Evolutionary conservation across 768 basidiomycete genomes (phyloP).

Genomic region (Amanita thiersii): DNA sequence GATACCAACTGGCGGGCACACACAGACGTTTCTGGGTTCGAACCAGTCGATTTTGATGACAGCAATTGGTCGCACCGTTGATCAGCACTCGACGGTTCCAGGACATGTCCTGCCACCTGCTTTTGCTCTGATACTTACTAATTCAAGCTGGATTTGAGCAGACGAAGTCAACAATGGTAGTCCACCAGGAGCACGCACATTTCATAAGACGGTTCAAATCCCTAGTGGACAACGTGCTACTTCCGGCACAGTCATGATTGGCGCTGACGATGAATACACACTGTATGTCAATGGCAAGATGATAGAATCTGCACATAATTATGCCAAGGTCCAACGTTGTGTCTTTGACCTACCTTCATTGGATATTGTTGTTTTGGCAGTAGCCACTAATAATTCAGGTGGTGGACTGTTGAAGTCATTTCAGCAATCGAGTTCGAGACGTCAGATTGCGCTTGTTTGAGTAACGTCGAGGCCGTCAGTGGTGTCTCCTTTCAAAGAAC

Average conservation of each 20-base stretch:
- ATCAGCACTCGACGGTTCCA: slow-evolving; percentile 4
- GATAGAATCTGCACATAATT: slow-evolving; percentile 18
- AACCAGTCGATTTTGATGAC: slow-evolving; percentile 22
- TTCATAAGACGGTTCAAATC: slow-evolving; percentile 19
- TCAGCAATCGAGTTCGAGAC: too few species aligned
- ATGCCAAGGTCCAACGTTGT: slow-evolving; percentile 14
- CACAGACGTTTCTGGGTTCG: slow-evolving; percentile 18
- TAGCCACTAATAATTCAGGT: slow-evolving; percentile 14
- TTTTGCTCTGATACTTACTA: slow-evolving; percentile 16
- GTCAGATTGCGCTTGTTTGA: slow-evolving; percentile 13
- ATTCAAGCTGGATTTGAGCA: slow-evolving; percentile 25
- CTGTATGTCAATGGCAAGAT: slow-evolving; percentile 22
- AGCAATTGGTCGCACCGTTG: slow-evolving; percentile 20
- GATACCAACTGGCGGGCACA: slow-evolving; percentile 22
- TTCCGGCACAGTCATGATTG: slow-evolving; percentile 18
- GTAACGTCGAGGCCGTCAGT: slow-evolving; percentile 12
- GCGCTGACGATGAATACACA: slow-evolving; percentile 18
- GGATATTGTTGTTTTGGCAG: slow-evolving; percentile 14
- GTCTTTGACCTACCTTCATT: slow-evolving; percentile 12
- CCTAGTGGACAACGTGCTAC: slow-evolving; percentile 15
- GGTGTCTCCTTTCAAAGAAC: slow-evolving; percentile 19
- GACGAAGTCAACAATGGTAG: slow-evolving; percentile 16
- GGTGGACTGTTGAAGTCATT: too few species aligned
- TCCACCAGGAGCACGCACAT: slow-evolving; percentile 19
- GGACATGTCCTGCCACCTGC: slow-evolving; percentile 11